Evolutionary conservation across 2,329 filamentous ascomycete genomes (phyloP), one percentile per base, ranked within the genome.

Genomic region (Alternaria solani): DNA sequence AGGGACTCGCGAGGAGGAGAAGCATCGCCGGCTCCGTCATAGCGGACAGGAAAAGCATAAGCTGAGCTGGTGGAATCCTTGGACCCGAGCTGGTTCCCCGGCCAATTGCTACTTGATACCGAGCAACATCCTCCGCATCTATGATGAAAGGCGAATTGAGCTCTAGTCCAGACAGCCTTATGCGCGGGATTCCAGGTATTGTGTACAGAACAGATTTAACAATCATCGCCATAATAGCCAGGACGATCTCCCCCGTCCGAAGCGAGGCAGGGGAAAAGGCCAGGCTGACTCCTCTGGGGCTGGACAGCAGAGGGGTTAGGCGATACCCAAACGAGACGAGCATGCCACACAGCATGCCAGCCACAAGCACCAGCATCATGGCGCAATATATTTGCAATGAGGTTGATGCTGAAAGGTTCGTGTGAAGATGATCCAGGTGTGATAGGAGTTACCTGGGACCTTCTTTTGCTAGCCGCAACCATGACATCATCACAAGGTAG

Each of bases 21-120:
- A 62, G 55, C 59, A 62, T 62, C 16, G 55, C 59, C 2, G 59
- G 43, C 23, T 59, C 55, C 18, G 55, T 59, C 55, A 59, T 48
- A 12, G 55, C 55, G 14, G 59, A 54, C 8, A 62, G 18, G n/a
- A 62, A 51, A 5, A 59, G 26, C 20, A 51, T 26, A 5, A 58
- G 38, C 7, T 62, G 59, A 9, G 34, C 11, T 39, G 46, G 26
- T n/a, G 34, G 34, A 14, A 59, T 32, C 16, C 25, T 7, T 23
- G 25, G 14, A 16, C 7, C 14, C 12, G 23, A 11, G 18, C 12
- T 36, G 20, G 18, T 46, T 43, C 30, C 26, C 20, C 16, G 23
- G 34, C 55, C 55, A 8, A 51, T 43, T 51, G 59, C 55, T 14
- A 18, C 2, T 25, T 42, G 44, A 42, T 55, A 62, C 4, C 51